Conservation (phyloP, 129 eudicot genomes). For the Escallonia rubra region DNA sequence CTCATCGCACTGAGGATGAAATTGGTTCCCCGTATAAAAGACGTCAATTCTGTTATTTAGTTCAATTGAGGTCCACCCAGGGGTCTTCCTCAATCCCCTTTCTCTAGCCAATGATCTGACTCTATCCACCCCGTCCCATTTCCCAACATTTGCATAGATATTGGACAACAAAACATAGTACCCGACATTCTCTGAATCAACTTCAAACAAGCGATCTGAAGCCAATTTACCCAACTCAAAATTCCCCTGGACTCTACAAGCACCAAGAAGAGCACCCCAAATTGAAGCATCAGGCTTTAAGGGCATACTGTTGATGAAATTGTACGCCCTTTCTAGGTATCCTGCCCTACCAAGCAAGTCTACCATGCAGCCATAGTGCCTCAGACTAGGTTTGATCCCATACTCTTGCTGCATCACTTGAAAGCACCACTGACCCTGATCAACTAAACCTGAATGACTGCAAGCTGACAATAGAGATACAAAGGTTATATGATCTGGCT, state of each 20-base stretch:
- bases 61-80: slow-evolving; percentile 91
- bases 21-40: slow-evolving; percentile 69
- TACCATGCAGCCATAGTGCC: slow-evolving; percentile 86
- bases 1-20: slow-evolving; percentile 59
- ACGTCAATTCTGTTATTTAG: slow-evolving; percentile 55
- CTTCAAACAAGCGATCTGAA: slow-evolving; percentile 52
- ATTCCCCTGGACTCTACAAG: slow-evolving; percentile 76
- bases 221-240: slow-evolving; percentile 66
- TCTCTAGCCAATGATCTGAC: slow-evolving; percentile 67
- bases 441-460: slow-evolving; percentile 84
- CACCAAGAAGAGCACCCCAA: slow-evolving; percentile 96
- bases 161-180: slow-evolving; percentile 75
- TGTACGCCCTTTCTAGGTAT: slow-evolving; percentile 51
- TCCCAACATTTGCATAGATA: slow-evolving; percentile 72
- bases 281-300: slow-evolving; percentile 59
- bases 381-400: slow-evolving; percentile 57
- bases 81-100: slow-evolving; percentile 77
- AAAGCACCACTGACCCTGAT: slow-evolving; percentile 59
- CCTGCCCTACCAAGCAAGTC: slow-evolving; percentile 91
- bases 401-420: slow-evolving; percentile 52
- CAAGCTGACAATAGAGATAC: slow-evolving; percentile 70
- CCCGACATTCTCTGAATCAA: slow-evolving; percentile 65
- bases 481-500: slow-evolving; percentile 68
- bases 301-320: slow-evolving; percentile 66
- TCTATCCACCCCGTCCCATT: slow-evolving; percentile 77